These are phyloP conservation scores for Exophiala sideris DNA, from an alignment of 2,329 filamentous ascomycete species.

Conservation along the genomic window DNA sequence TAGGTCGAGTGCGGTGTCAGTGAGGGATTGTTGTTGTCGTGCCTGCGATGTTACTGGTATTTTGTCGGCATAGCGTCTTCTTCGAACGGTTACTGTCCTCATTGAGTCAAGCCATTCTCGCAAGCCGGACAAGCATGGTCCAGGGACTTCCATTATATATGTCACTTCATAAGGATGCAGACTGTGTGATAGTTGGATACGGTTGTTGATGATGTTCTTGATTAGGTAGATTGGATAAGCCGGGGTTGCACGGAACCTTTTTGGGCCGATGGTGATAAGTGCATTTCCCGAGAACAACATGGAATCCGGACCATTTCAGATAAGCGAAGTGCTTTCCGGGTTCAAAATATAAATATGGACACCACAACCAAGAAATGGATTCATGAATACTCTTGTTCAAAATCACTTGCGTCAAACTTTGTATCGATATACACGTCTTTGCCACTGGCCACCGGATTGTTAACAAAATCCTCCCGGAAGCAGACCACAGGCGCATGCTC, in stretches of 20 bases:
- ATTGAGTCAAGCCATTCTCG: conserved; percentile 16
- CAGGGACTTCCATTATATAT: conserved; percentile 1
- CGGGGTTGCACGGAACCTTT: background rate
- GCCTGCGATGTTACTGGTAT: conserved; percentile 15
- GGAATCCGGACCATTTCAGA: background rate
- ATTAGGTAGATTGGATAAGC: background rate
- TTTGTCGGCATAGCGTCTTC: background rate
- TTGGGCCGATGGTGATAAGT: conserved; percentile 10
- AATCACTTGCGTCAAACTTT: background rate
- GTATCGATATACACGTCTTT: conserved; percentile 1
- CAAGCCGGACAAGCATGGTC: conserved; percentile 4
- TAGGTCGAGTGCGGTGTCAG: conserved; percentile 6
- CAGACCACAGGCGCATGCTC: background rate
- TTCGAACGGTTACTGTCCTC: background rate
- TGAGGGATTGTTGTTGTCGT: conserved; percentile 19
- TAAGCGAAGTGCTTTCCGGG: background rate
- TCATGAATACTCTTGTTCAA: too few relatives aligned
- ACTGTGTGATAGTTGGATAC: conserved; percentile 9
- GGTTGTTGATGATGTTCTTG: conserved; percentile 13
- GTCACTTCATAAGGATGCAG: background rate
- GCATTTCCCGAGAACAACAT: conserved; percentile 8
- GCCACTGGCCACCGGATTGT: too few relatives aligned
- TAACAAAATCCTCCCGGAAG: background rate
- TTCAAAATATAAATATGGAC: too few relatives aligned
- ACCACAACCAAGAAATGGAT: too few relatives aligned